phyloP scores from a whole-genome alignment of 2,329 filamentous ascomycete genomes.

The Orbilia blumenaviensis region DNA sequence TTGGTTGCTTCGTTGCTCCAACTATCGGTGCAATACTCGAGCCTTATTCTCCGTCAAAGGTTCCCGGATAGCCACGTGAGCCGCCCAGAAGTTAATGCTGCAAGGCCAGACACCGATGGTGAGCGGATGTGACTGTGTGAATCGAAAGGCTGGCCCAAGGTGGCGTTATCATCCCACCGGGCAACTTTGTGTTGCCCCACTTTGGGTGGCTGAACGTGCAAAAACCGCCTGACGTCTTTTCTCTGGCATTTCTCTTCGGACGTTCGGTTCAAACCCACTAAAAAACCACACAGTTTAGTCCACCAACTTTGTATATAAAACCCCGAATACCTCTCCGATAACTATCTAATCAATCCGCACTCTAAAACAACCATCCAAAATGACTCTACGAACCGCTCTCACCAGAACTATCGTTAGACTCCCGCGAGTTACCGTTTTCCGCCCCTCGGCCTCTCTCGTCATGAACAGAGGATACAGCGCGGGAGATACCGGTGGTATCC shows the following conservation, averaged over 20 bases:
- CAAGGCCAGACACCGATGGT: constrained; percentile 15
- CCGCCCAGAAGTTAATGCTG: neutral
- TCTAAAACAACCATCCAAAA: constrained; percentile 45
- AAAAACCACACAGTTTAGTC: neutral
- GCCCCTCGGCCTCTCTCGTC: constrained; percentile 38
- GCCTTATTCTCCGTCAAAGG: neutral
- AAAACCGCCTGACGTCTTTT: constrained; percentile 47
- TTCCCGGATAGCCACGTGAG: constrained; percentile 9
- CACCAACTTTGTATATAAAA: constrained; percentile 14
- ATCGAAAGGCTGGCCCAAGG: neutral
- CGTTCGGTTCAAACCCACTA: neutral
- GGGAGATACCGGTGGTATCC: constrained; percentile 38
- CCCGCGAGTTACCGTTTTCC: constrained; percentile 30
- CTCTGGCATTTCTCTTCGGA: constrained; percentile 5
- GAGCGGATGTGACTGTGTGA: constrained; percentile 5
- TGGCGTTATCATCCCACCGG: constrained; percentile 40
- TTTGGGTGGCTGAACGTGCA: constrained; percentile 1
- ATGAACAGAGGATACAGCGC: constrained; percentile 49
- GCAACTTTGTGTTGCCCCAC: constrained; percentile 19
- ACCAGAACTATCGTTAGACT: constrained; percentile 44
- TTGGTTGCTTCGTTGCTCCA: too few relatives aligned
- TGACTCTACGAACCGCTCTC: constrained; percentile 50
- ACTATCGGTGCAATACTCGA: too few relatives aligned
- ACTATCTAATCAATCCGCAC: constrained; percentile 52
- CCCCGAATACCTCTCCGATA: constrained; percentile 48